Percentiles rank a stretch among this genome's conserved stretches.
These are phyloP conservation scores for Penicillium roqueforti DNA, from an alignment of 495 filamentous ascomycete species.

Conservation along the genomic window DNA sequence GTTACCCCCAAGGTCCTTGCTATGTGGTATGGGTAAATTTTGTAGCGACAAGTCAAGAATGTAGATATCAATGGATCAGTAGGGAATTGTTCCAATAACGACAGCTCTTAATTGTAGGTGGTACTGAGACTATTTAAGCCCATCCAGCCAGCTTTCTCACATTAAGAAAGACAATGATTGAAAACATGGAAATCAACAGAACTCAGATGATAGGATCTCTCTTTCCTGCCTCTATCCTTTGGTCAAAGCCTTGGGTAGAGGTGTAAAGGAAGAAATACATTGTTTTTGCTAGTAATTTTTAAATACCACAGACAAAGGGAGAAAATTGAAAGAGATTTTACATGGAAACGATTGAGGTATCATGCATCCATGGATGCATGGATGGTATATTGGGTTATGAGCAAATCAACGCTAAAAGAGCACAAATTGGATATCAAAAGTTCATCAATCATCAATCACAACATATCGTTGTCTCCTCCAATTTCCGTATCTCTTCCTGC, in stretches of 20 bases:
- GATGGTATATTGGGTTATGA: no score
- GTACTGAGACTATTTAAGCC: neutral
- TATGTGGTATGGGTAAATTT: neutral
- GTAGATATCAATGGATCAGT: neutral
- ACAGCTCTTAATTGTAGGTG: neutral
- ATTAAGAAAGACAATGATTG: neutral
- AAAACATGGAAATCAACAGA: neutral
- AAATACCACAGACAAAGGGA: neutral
- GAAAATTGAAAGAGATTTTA: neutral
- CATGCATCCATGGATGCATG: no score
- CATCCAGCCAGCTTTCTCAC: neutral
- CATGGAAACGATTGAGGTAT: neutral
- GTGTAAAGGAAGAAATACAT: neutral
- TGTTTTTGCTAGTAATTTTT: neutral
- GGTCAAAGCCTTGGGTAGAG: no score
- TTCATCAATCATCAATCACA: slow-evolving; percentile 6
- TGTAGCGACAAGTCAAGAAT: neutral
- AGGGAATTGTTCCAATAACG: neutral
- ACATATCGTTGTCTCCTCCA: slow-evolving; percentile 12
- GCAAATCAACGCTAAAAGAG: neutral
- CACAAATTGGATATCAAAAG: neutral
- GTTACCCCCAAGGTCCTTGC: neutral
- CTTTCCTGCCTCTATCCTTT: no score
- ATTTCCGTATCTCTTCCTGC: slow-evolving; percentile 1
- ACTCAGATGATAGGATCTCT: neutral